Percentiles rank a stretch among this genome's conserved stretches.
Conservation (phyloP, 2,329 filamentous ascomycete species). For the Fusarium sp. region DNA sequence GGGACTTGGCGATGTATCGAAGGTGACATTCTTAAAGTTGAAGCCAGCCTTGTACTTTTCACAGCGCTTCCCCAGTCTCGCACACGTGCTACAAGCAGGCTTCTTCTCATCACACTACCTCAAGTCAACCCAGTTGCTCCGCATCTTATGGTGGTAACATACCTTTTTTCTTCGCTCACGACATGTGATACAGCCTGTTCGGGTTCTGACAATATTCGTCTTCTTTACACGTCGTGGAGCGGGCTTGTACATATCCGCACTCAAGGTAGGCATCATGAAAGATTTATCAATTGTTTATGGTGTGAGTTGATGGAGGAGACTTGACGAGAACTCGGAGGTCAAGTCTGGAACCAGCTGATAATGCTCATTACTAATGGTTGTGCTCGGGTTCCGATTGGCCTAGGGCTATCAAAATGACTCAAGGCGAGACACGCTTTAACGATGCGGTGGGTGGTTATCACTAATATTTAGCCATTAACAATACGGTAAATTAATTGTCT, state of each 20-base stretch:
- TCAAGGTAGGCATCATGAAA: not conserved
- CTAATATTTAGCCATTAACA: not conserved
- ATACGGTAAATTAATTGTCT: too few species aligned
- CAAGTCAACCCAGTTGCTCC: not conserved
- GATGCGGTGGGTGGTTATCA: not conserved
- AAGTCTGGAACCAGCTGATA: not conserved
- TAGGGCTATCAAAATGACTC: not conserved
- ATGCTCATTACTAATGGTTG: not conserved
- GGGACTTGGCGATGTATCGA: not conserved
- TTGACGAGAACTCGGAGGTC: not conserved
- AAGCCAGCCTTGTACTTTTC: constrained; percentile 6
- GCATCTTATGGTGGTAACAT: not conserved
- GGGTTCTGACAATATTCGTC: constrained; percentile 37
- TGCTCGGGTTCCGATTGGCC: not conserved
- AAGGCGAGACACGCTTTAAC: not conserved
- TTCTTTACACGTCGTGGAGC: constrained; percentile 37
- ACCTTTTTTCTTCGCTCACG: constrained; percentile 37
- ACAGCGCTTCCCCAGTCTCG: constrained; percentile 13
- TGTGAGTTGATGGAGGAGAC: not conserved
- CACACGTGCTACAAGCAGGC: constrained; percentile 24
- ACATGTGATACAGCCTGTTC: constrained; percentile 35
- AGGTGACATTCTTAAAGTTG: constrained; percentile 10
- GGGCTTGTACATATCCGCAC: constrained; percentile 38
- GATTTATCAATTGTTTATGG: not conserved
- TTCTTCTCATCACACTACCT: constrained; percentile 28